Percentiles rank a stretch among this genome's conserved stretches.
phyloP scores from a whole-genome alignment of 2,329 filamentous ascomycete species.

The Aspergillus ibericus region DNA sequence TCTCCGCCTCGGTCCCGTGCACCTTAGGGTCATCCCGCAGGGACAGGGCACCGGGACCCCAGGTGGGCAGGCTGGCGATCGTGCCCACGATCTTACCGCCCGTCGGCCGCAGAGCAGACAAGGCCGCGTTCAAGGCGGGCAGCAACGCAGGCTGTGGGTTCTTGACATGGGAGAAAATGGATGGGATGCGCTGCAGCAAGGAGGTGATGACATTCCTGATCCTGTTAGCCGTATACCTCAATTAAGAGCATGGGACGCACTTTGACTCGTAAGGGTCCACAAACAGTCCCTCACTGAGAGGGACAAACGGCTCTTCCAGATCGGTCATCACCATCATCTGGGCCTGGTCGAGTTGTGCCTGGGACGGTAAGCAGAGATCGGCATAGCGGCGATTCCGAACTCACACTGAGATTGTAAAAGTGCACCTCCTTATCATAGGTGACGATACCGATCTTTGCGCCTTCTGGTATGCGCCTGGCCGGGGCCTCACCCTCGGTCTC shows the following conservation, averaged over 20 bases:
- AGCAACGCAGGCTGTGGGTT: constrained; percentile 88
- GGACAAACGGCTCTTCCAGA: constrained; percentile 92
- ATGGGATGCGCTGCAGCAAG: constrained; percentile 79
- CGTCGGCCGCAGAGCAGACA: constrained; percentile 79
- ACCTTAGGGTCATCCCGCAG: constrained; percentile 86
- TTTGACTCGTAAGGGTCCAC: constrained; percentile 92
- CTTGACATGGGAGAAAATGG: constrained; percentile 83
- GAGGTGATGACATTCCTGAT: constrained; percentile 72
- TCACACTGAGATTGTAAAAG: constrained; percentile 90
- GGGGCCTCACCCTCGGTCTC: constrained; percentile 53
- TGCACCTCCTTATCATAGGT: constrained; percentile 97
- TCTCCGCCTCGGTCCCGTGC: constrained; percentile 82
- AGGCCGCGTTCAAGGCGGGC: constrained; percentile 76
- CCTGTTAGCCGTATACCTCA: constrained; percentile 24
- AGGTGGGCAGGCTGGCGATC: constrained; percentile 82
- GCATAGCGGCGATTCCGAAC: constrained; percentile 36
- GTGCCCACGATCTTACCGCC: constrained; percentile 93
- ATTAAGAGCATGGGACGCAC: constrained; percentile 39
- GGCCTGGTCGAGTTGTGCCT: constrained; percentile 76
- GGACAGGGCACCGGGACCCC: constrained; percentile 81
- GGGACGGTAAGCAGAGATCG: constrained; percentile 25
- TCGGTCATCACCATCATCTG: constrained; percentile 99
- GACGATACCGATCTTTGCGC: constrained; percentile 88
- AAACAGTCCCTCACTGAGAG: constrained; percentile 86
- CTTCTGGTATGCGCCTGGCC: constrained; percentile 65